Evolutionary conservation across 345 rosid species (phyloP), one percentile per base, ranked within the genome.

Genomic region (Hypericum androsaemum): DNA sequence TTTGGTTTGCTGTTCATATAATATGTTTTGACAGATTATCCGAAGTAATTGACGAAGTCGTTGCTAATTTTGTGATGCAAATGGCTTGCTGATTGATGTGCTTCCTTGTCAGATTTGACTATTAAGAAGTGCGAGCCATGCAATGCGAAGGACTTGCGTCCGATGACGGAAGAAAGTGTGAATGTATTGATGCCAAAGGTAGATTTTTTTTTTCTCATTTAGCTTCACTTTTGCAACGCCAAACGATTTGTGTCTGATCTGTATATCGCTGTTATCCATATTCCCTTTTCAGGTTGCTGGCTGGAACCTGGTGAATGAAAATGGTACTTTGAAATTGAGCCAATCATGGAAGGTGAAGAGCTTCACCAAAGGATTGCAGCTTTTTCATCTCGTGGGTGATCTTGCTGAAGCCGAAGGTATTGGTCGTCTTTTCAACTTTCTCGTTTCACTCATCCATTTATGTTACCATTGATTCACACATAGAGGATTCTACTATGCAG

Each of bases 401-500:
- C 67, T 88, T 54, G 97, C 97, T 65, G 98, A 92, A 77, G 63
- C 83, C 11, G 94, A 85, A 88, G 94, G 95, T 80, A 69, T 17
- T 37, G 54, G 6, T 16, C 12, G 7, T 41, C 53, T 54, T 56
- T 54, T 14, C 38, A 10, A 15, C 2, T 35, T 22, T 11, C 37
- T 28, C 15, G 22, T 10, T 32, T 43, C 14, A 58, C 35, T n/a
- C 16, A 47, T 56, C 4, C 40, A 14, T 41, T 10, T 32, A 22
- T 22, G 32, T 22, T 22, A 22, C 32, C 32, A 22, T 22, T 22
- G 32, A 22, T 22, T 22, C 32, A 22, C 2, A 22, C 32, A 22
- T 4, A 22, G 32, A 22, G 32, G 32, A 22, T 22, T 4, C 2
- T 22, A 22, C 32, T 22, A 41, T 75, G 80, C 80, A 88, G 97